Evolutionary conservation across 768 basidiomycete species (phyloP).

Genomic region (Russula lepida): DNA sequence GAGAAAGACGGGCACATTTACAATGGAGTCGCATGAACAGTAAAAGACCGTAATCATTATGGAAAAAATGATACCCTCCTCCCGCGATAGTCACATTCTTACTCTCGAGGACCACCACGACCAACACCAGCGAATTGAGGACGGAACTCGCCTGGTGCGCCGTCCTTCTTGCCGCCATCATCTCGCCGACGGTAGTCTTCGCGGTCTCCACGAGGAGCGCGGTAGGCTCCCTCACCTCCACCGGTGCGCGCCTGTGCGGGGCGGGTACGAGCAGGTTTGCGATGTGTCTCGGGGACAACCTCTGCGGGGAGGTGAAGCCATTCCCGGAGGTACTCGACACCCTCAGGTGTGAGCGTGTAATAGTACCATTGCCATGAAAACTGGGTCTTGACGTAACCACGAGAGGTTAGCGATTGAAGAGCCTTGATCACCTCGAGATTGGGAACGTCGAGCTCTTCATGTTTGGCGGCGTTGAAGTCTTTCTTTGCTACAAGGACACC

Average conservation of each 20-base stretch:
- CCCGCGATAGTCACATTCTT: neutral
- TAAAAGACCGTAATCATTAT: neutral
- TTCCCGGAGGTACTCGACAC: slow-evolving; percentile 94
- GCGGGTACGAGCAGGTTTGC: slow-evolving; percentile 86
- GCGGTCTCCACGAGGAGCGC: slow-evolving; percentile 79
- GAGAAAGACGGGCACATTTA: neutral
- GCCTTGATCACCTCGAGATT: slow-evolving; percentile 69
- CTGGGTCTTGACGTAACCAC: slow-evolving; percentile 94
- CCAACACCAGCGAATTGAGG: slow-evolving; percentile 87
- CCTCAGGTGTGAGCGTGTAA: slow-evolving; percentile 94
- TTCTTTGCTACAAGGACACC: slow-evolving; percentile 99
- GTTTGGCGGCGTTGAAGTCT: slow-evolving; percentile 96
- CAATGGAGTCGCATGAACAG: neutral
- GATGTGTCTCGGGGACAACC: slow-evolving; percentile 96
- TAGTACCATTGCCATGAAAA: slow-evolving; percentile 99
- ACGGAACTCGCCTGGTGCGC: slow-evolving; percentile 81
- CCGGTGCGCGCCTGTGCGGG: slow-evolving; percentile 61
- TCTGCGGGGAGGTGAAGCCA: slow-evolving; percentile 92
- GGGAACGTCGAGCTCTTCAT: slow-evolving; percentile 72
- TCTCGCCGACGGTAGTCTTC: slow-evolving; percentile 58
- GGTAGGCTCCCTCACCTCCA: slow-evolving; percentile 63
- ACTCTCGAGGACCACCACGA: slow-evolving; percentile 76
- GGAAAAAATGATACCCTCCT: neutral
- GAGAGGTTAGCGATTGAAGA: slow-evolving; percentile 57
- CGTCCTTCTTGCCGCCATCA: slow-evolving; percentile 72